These are phyloP conservation scores for Malbranchea cinnamomea DNA, from an alignment of 2,329 filamentous ascomycete species.

Conservation along the genomic window DNA sequence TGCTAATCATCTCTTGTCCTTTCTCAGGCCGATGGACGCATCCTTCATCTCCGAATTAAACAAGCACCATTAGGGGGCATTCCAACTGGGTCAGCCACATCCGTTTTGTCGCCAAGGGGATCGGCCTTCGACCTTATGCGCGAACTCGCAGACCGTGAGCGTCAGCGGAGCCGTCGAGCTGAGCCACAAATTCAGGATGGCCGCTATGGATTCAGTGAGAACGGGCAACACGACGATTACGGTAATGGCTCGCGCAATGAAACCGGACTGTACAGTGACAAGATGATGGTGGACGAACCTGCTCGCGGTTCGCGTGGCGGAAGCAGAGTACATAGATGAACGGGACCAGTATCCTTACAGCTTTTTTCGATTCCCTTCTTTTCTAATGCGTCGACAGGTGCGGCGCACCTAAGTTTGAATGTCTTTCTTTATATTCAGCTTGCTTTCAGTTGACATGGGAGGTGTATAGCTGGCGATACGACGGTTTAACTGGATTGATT, in stretches of 20 bases:
- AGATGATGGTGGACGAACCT: conserved; percentile 27
- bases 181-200: conserved; percentile 25
- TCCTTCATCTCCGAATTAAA: conserved; percentile 43
- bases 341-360: no score
- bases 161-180: conserved; percentile 20
- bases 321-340: conserved; percentile 8
- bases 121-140: conserved; percentile 21
- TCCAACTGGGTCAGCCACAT: conserved; percentile 10
- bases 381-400: no score
- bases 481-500: no score
- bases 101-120: conserved; percentile 6
- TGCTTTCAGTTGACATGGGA: no score
- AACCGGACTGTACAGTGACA: conserved; percentile 23
- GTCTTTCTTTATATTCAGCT: no score
- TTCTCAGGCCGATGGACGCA: conserved; percentile 42
- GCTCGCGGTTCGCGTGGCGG: conserved; percentile 12
- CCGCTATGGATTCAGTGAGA: conserved; percentile 22
- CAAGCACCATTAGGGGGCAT: conserved; percentile 8
- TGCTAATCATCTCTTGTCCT: not conserved
- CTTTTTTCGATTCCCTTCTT: no score
- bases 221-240: conserved; percentile 2
- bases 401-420: no score
- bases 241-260: conserved; percentile 6
- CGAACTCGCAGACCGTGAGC: conserved; percentile 27
- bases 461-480: no score